A percentile compares a stretch with the other conserved stretches of the same genome.
Conservation (phyloP, 2,329 filamentous ascomycete species). For the Fusarium sp. region DNA sequence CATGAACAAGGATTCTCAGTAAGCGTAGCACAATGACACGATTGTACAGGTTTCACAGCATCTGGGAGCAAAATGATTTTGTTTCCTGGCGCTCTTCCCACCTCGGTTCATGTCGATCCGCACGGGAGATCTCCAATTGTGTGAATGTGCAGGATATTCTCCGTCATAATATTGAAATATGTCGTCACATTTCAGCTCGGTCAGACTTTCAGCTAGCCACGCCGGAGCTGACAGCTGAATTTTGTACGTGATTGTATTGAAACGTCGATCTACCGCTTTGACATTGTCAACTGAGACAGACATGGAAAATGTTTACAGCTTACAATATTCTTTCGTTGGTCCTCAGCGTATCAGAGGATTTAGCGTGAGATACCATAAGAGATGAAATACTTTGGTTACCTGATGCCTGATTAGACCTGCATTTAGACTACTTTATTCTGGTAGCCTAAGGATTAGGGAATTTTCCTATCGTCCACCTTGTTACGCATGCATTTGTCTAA, state of each 20-base stretch:
- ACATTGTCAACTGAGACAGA: not conserved
- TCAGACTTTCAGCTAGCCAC: not conserved
- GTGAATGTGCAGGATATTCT: fast-evolving
- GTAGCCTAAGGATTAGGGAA: no score
- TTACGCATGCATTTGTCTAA: not conserved
- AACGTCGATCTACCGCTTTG: not conserved
- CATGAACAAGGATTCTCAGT: not conserved
- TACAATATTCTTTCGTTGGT: no score
- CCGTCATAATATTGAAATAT: not conserved
- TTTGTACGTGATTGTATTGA: not conserved
- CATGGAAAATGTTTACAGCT: no score
- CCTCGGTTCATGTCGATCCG: not conserved
- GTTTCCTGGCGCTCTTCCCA: not conserved
- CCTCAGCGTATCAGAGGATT: no score
- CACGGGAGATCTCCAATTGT: not conserved
- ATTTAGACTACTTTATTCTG: no score
- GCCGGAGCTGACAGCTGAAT: fast-evolving
- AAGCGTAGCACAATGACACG: not conserved
- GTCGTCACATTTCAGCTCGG: not conserved
- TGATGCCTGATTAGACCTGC: no score
- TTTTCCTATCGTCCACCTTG: no score
- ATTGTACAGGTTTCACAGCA: no score
- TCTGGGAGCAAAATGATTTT: not conserved
- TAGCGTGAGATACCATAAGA: no score
- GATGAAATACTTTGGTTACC: no score